These are phyloP conservation scores for Astrephomene gubernaculifera DNA, from an alignment of 139 green algal species.

Conservation along the genomic window DNA sequence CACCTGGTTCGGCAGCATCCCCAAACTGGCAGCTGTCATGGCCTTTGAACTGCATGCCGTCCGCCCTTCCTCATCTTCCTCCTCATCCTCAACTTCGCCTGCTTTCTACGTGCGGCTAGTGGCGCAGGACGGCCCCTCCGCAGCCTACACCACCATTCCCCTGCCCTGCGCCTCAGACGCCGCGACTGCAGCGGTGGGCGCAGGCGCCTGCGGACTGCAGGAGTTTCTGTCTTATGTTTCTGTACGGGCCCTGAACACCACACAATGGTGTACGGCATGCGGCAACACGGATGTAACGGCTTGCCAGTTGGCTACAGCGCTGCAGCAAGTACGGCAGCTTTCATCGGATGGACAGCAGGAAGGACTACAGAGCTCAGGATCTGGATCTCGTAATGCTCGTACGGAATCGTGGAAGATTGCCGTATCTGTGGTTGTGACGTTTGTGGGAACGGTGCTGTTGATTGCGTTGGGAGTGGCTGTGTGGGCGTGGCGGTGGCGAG, in stretches of 20 bases:
- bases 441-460: slow-evolving; percentile 8
- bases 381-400: no score
- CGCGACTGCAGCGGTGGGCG: background rate
- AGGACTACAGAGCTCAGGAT: no score
- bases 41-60: slow-evolving; percentile 61
- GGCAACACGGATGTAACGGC: background rate
- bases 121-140: slow-evolving; percentile 54
- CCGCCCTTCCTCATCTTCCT: no score
- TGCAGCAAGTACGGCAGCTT: no score
- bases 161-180: slow-evolving; percentile 9
- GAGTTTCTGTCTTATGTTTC: slow-evolving; percentile 7
- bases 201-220: background rate
- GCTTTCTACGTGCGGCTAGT: slow-evolving; percentile 54
- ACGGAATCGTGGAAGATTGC: slow-evolving; percentile 6
- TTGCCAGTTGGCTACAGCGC: no score
- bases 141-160: background rate
- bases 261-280: slow-evolving; percentile 26
- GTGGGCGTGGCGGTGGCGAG: background rate
- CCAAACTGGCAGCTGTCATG: slow-evolving; percentile 54
- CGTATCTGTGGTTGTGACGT: slow-evolving; percentile 24
- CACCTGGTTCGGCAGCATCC: slow-evolving; percentile 47
- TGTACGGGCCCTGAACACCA: background rate
- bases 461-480: background rate
- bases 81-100: no score
- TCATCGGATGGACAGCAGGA: no score